These are phyloP conservation scores for Chaetomiaceae sp. DNA, from an alignment of 2,329 filamentous ascomycete genomes.

Conservation along the genomic window DNA sequence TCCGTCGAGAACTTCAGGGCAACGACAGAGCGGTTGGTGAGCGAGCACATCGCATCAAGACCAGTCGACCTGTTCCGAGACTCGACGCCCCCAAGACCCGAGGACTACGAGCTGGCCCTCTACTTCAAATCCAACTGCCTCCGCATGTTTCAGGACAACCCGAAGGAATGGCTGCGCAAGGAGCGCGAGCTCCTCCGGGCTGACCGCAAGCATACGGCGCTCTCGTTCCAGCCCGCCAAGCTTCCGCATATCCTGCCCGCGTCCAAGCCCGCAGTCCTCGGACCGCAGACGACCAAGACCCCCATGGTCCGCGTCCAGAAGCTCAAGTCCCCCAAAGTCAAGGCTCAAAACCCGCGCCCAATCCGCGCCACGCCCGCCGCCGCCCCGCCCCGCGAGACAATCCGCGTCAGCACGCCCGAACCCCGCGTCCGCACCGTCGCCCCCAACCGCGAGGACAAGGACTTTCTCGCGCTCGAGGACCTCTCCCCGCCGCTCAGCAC, in stretches of 20 bases:
- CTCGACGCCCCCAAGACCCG: conserved; percentile 44
- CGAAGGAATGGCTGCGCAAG: conserved; percentile 43
- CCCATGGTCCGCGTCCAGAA: conserved; percentile 31
- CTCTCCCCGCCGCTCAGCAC: conserved; percentile 66
- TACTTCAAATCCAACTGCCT: conserved; percentile 51
- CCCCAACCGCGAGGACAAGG: conserved; percentile 74
- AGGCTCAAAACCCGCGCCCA: conserved; percentile 29
- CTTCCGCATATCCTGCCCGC: conserved; percentile 41
- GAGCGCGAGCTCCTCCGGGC: conserved; percentile 48
- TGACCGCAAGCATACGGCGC: conserved; percentile 42
- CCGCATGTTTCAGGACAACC: conserved; percentile 42
- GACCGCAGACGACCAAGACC: conserved; percentile 24
- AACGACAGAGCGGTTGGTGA: conserved; percentile 42
- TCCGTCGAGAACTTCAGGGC: conserved; percentile 36
- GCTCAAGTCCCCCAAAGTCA: conserved; percentile 19
- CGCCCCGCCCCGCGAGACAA: conserved; percentile 30
- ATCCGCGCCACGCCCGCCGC: conserved; percentile 30
- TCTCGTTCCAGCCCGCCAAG: conserved; percentile 34
- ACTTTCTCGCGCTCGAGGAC: conserved; percentile 68
- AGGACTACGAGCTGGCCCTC: conserved; percentile 52
- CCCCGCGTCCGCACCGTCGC: conserved; percentile 50
- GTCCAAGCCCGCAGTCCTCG: conserved; percentile 29
- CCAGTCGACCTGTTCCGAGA: conserved; percentile 39
- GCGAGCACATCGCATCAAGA: conserved; percentile 46
- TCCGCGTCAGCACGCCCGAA: conserved; percentile 45